A percentile compares a stretch with the other conserved stretches of the same genome.
These are phyloP conservation scores for Draba incana DNA, from an alignment of 345 rosid genomes.

Conservation along the genomic window DNA sequence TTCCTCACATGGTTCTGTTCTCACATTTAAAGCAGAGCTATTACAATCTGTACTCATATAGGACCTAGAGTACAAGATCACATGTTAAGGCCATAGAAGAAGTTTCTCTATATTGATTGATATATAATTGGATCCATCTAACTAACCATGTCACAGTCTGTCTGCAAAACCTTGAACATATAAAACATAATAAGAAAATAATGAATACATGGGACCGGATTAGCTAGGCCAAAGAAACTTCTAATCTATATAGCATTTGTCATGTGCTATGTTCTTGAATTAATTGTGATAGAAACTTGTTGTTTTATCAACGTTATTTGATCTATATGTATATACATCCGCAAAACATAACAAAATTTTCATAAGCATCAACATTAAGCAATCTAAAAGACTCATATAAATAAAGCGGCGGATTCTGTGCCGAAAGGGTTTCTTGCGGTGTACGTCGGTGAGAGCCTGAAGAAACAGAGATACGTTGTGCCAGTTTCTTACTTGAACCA, in stretches of 20 bases:
- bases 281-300: not conserved
- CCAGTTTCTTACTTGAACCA: conserved; percentile 52
- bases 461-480: conserved; percentile 45
- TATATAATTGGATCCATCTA: not conserved
- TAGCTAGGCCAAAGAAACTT: conserved; percentile 13
- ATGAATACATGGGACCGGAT: conserved; percentile 18
- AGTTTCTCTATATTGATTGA: not conserved
- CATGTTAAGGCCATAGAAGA: conserved; percentile 13
- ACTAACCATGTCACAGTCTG: conserved; percentile 13
- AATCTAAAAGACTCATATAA: not conserved
- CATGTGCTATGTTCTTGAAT: conserved; percentile 18
- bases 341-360: not conserved
- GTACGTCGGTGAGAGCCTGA: conserved; percentile 48
- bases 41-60: not conserved
- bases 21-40: conserved; percentile 9
- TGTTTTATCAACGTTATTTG: not conserved
- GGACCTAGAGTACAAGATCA: conserved; percentile 27
- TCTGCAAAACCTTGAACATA: conserved; percentile 15
- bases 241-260: conserved; percentile 7
- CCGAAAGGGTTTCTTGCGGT: conserved; percentile 48
- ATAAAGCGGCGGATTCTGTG: not conserved
- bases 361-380: not conserved
- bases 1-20: conserved; percentile 26
- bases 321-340: conserved; percentile 14
- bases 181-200: not conserved